phyloP scores from a whole-genome alignment of 2,329 filamentous ascomycete genomes.

The Xylariomycetidae sp. region DNA sequence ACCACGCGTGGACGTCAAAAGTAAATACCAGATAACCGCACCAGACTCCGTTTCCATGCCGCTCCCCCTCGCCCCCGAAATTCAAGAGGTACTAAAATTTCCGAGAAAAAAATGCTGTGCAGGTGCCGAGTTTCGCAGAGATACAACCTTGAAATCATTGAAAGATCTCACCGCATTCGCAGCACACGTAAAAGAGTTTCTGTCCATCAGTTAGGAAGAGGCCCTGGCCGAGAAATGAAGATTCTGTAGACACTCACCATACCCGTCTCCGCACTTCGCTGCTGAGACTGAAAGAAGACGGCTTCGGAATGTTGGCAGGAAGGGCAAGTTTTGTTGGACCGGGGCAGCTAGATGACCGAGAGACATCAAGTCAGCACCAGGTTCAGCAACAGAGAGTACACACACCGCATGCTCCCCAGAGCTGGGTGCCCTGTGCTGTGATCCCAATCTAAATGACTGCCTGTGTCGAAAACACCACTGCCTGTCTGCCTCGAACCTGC shows the following conservation, averaged over 20 bases:
- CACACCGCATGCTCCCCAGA: slow-evolving; percentile 19
- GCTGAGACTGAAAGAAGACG: slow-evolving; percentile 98
- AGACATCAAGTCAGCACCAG: slow-evolving; percentile 34
- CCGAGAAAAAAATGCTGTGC: too few species aligned
- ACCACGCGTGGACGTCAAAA: slow-evolving; percentile 7
- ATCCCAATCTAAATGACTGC: too few species aligned
- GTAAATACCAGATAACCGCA: slow-evolving; percentile 10
- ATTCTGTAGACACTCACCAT: slow-evolving; percentile 84
- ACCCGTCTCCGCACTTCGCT: slow-evolving; percentile 92
- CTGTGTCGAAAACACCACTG: too few species aligned
- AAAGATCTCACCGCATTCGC: slow-evolving; percentile 87
- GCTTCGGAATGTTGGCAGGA: slow-evolving; percentile 82
- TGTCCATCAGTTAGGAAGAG: too few species aligned
- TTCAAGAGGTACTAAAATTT: too few species aligned
- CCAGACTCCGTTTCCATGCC: slow-evolving; percentile 22
- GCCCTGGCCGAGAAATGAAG: too few species aligned
- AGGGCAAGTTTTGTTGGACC: slow-evolving; percentile 81
- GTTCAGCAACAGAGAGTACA: slow-evolving; percentile 20
- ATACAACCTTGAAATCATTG: slow-evolving; percentile 36
- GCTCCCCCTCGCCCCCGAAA: too few species aligned
- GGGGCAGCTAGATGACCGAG: slow-evolving; percentile 70
- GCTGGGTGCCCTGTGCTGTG: slow-evolving; percentile 16
- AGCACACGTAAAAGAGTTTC: slow-evolving; percentile 95
- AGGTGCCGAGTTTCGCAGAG: too few species aligned
- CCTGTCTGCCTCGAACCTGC: too few species aligned